Conservation (phyloP, 1,284 basidiomycete species). For the Mycena citricolor region DNA sequence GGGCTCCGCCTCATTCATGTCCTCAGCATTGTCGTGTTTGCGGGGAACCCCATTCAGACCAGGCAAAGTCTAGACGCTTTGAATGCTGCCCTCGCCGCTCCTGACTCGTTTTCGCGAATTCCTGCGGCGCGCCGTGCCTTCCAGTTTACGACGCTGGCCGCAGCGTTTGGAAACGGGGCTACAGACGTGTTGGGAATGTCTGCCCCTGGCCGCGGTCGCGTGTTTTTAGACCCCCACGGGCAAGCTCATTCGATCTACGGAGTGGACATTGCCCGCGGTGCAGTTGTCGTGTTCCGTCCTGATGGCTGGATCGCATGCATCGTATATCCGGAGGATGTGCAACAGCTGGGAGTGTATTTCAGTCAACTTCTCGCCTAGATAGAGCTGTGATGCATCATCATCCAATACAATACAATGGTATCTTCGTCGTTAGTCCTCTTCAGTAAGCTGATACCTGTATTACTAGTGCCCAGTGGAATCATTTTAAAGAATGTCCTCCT, state of each 20-base stretch:
- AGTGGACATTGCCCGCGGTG: constrained; percentile 24
- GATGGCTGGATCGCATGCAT: constrained; percentile 28
- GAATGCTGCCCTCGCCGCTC: constrained; percentile 11
- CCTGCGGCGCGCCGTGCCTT: constrained; percentile 22
- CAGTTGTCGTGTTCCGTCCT: constrained; percentile 27
- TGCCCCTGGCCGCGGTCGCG: constrained; percentile 22
- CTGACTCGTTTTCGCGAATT: constrained; percentile 14
- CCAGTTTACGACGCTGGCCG: constrained; percentile 27
- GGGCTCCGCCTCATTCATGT: not conserved
- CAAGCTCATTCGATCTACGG: constrained; percentile 28
- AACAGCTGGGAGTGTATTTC: constrained; percentile 22
- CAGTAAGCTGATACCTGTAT: no score
- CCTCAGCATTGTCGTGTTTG: constrained; percentile 26
- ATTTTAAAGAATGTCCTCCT: constrained; percentile 64
- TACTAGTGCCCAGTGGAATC: no score
- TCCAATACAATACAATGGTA: no score
- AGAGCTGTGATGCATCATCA: constrained; percentile 2
- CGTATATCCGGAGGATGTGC: constrained; percentile 20
- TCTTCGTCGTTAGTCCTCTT: no score
- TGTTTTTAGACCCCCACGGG: constrained; percentile 26
- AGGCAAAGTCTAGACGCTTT: constrained; percentile 8
- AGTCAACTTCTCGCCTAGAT: constrained; percentile 14
- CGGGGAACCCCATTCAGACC: constrained; percentile 24
- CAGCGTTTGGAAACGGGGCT: constrained; percentile 23
- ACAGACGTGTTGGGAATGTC: constrained; percentile 24